Percentiles rank a stretch among this genome's conserved stretches.
Conservation (phyloP, 1,284 basidiomycete species). For the Ustilago sp. region DNA sequence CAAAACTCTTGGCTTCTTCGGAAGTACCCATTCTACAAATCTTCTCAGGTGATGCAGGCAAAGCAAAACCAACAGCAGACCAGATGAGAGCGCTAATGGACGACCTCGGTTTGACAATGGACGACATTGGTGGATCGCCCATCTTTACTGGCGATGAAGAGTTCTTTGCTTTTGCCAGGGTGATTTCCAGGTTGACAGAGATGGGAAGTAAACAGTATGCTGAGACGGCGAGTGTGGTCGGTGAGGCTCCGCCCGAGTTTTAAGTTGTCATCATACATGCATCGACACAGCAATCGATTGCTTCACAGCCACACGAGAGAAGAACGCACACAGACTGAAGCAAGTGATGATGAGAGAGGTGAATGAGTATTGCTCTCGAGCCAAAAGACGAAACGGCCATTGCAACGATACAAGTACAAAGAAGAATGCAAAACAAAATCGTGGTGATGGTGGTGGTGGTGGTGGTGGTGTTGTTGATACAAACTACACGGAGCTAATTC, state of each 20-base stretch:
- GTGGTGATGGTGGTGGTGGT: no score
- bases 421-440: not conserved
- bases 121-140: conserved; percentile 64
- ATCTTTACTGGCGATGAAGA: conserved; percentile 69
- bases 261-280: not conserved
- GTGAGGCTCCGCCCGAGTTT: conserved; percentile 40
- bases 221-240: conserved; percentile 20
- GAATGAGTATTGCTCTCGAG: conserved; percentile 7
- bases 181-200: conserved; percentile 66
- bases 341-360: conserved; percentile 1
- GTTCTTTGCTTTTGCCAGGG: conserved; percentile 68
- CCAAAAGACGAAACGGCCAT: not conserved
- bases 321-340: not conserved
- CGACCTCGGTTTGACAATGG: conserved; percentile 64
- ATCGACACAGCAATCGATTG: not conserved
- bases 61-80: conserved; percentile 50
- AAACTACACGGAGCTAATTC: not conserved
- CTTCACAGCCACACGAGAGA: not conserved
- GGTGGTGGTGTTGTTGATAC: conserved; percentile 9
- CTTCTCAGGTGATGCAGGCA: conserved; percentile 55
- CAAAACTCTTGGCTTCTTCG: conserved; percentile 57
- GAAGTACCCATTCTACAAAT: conserved; percentile 66
- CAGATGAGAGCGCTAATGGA: conserved; percentile 68
- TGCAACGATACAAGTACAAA: conserved; percentile 12
- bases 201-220: conserved; percentile 65